Conservation (phyloP, 768 basidiomycete species). For the Tylopilus rubrobrunneus region DNA sequence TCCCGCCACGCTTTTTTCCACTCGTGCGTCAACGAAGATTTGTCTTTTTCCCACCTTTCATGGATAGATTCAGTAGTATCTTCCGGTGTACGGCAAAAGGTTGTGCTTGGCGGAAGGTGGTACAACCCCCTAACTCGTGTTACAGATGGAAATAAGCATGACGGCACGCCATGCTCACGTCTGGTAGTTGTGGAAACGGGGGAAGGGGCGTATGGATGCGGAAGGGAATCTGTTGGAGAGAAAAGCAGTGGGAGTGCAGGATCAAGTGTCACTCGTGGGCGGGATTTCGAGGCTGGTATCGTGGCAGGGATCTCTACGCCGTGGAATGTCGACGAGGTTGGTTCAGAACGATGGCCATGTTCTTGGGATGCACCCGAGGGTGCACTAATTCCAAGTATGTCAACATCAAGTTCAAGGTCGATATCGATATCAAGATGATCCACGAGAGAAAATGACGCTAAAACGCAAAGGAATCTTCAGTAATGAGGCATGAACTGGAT, state of each 20-base stretch:
- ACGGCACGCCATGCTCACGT: constrained; percentile 15
- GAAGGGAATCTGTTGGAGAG: constrained; percentile 37
- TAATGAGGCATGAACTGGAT: not conserved
- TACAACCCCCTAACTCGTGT: constrained; percentile 45
- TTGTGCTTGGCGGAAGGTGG: constrained; percentile 30
- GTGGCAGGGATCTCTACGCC: constrained; percentile 2
- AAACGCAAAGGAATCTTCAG: not conserved
- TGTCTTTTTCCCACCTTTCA: constrained; percentile 66
- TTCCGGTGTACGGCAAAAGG: constrained; percentile 16
- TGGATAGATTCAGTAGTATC: constrained; percentile 47
- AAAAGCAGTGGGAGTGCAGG: constrained; percentile 61
- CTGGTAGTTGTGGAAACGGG: constrained; percentile 1
- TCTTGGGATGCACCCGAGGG: constrained; percentile 9
- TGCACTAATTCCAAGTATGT: constrained; percentile 30
- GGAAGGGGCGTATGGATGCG: constrained; percentile 10
- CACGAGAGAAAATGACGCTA: constrained; percentile 72
- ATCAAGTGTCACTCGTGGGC: constrained; percentile 39
- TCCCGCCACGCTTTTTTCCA: constrained; percentile 80
- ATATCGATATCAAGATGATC: constrained; percentile 71
- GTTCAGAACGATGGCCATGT: not conserved
- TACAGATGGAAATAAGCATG: constrained; percentile 31
- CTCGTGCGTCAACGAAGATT: constrained; percentile 61
- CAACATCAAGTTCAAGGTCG: constrained; percentile 68
- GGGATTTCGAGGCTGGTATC: constrained; percentile 1
- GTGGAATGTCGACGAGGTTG: constrained; percentile 4